phyloP scores from a whole-genome alignment of 345 rosid genomes.

The Clarkia xantiana region DNA sequence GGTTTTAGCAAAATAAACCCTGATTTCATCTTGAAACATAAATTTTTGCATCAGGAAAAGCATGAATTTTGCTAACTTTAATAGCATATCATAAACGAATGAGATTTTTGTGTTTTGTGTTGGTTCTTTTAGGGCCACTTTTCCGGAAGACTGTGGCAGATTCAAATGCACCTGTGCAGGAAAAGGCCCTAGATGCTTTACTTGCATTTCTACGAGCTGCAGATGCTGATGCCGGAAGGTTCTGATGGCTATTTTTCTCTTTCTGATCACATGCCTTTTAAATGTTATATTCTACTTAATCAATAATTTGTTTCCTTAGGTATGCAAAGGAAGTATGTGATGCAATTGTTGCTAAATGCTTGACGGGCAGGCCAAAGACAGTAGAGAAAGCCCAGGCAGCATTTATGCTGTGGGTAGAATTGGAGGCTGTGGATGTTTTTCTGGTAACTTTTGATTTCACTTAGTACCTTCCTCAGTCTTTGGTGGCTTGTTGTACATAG shows the following conservation, averaged over 20 bases:
- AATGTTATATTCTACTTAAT: too few relatives aligned
- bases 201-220: conserved; percentile 79
- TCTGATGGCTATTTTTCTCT: not conserved
- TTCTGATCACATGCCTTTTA: not conserved
- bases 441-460: conserved; percentile 27
- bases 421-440: conserved; percentile 87
- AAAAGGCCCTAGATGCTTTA: conserved; percentile 93
- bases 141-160: conserved; percentile 89
- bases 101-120: conserved; percentile 6
- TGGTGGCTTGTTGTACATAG: not conserved
- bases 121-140: conserved; percentile 39
- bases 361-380: conserved; percentile 88
- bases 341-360: conserved; percentile 81
- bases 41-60: too few relatives aligned
- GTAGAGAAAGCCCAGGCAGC: conserved; percentile 89
- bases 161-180: conserved; percentile 98
- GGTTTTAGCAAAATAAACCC: too few relatives aligned
- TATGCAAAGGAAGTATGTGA: conserved; percentile 90
- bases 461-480: not conserved
- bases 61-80: too few relatives aligned
- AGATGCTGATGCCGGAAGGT: conserved; percentile 95
- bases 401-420: conserved; percentile 92
- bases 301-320: conserved; percentile 24
- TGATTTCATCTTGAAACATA: too few relatives aligned
- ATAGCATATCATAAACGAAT: too few relatives aligned